Conservation (phyloP, 371 early-diverging fungal species). For the Rhizopus microsporus region DNA sequence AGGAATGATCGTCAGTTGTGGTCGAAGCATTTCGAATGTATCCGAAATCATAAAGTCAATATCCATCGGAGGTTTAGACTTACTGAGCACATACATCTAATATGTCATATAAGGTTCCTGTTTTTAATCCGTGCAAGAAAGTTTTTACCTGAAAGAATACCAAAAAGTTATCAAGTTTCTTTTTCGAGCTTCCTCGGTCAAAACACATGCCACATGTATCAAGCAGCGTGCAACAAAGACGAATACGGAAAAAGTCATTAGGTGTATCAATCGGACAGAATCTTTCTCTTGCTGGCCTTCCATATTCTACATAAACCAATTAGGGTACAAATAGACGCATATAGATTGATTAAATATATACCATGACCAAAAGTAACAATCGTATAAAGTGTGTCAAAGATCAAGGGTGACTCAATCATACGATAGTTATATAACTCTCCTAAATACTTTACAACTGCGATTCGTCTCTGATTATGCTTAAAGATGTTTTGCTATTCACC, state of each 20-base stretch:
- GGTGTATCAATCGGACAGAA: conserved; percentile 78
- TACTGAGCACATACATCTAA: conserved; percentile 85
- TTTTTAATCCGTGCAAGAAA: neutral
- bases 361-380: conserved; percentile 87
- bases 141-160: conserved; percentile 69
- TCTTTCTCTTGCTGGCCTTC: conserved; percentile 69
- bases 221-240: conserved; percentile 85
- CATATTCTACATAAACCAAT: conserved; percentile 54
- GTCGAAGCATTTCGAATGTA: conserved; percentile 76
- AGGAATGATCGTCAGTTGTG: conserved; percentile 57
- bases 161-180: conserved; percentile 74
- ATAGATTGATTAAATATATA: conserved; percentile 23
- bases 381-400: conserved; percentile 86
- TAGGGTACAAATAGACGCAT: neutral
- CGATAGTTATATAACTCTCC: conserved; percentile 91
- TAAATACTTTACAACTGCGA: conserved; percentile 80
- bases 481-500: conserved; percentile 60
- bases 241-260: conserved; percentile 91
- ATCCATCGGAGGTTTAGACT: conserved; percentile 84
- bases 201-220: conserved; percentile 89
- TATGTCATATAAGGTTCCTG: too few relatives aligned
- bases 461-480: conserved; percentile 86
- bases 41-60: conserved; percentile 86
- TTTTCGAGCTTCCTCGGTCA: conserved; percentile 67
- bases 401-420: conserved; percentile 76